phyloP scores from a whole-genome alignment of 2,329 filamentous ascomycete genomes.

The Coniochaeta sp. region DNA sequence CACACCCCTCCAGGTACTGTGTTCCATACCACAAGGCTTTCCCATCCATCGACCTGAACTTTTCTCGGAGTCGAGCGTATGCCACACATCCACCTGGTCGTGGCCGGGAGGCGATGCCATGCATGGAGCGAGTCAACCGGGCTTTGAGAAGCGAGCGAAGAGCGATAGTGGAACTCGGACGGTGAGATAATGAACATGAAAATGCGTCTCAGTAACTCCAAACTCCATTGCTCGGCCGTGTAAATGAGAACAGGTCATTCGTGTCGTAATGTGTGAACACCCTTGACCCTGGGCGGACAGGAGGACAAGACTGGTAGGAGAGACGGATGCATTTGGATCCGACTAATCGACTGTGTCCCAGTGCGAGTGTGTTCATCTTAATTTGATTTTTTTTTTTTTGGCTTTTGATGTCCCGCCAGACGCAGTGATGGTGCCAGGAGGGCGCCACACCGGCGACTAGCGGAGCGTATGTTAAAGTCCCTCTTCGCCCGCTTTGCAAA shows the following conservation, averaged over 20 bases:
- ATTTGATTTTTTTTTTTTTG: not conserved
- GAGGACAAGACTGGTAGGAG: not conserved
- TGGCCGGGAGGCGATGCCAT: too few relatives aligned
- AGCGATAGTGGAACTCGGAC: not conserved
- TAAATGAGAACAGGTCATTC: not conserved
- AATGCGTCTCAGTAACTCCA: not conserved
- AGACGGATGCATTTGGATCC: not conserved
- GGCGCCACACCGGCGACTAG: constrained; percentile 8
- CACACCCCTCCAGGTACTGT: not conserved
- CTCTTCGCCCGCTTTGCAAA: constrained; percentile 95
- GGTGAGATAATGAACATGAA: not conserved
- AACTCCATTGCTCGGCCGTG: not conserved
- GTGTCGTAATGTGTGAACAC: not conserved
- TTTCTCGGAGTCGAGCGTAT: not conserved
- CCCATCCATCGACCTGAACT: not conserved
- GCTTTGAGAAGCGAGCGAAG: not conserved
- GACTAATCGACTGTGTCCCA: not conserved
- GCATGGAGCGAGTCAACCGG: not conserved
- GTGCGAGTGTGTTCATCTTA: not conserved
- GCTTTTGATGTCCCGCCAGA: not conserved
- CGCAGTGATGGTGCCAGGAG: not conserved
- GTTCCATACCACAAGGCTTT: not conserved
- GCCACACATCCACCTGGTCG: not conserved
- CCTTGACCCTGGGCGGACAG: not conserved
- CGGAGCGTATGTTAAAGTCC: constrained; percentile 56